These are phyloP conservation scores for Pseudogymnoascus pannorum DNA, from an alignment of 2,329 filamentous ascomycete species.

Conservation along the genomic window DNA sequence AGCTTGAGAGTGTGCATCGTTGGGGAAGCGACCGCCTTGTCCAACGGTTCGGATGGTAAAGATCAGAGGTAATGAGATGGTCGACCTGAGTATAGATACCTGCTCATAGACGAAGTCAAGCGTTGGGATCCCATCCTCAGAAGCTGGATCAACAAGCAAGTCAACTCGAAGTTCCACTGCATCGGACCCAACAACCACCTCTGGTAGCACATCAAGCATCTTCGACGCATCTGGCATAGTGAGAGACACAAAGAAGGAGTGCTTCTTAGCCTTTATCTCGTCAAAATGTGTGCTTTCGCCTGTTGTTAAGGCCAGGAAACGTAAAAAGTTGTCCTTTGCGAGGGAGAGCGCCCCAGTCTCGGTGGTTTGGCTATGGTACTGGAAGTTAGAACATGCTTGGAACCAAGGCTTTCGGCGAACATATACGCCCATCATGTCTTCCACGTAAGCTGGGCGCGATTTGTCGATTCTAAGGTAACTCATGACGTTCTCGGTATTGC, in stretches of 20 bases:
- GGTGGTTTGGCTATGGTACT: slow-evolving; percentile 74
- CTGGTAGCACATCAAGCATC: slow-evolving; percentile 57
- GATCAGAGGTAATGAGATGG: slow-evolving; percentile 71
- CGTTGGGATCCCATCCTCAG: slow-evolving; percentile 47
- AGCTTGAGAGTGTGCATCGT: slow-evolving; percentile 63
- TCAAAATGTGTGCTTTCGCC: slow-evolving; percentile 52
- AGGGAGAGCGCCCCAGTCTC: slow-evolving; percentile 25
- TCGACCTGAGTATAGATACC: slow-evolving; percentile 67
- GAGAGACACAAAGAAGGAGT: slow-evolving; percentile 88
- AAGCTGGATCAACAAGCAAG: slow-evolving; percentile 63
- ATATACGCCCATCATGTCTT: slow-evolving; percentile 89
- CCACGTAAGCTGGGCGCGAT: slow-evolving; percentile 83
- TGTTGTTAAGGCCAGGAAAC: slow-evolving; percentile 64
- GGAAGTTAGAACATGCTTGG: slow-evolving; percentile 84
- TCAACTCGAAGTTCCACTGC: slow-evolving; percentile 94
- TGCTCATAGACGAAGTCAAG: slow-evolving; percentile 76
- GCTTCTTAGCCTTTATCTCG: slow-evolving; percentile 54
- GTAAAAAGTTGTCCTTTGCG: slow-evolving; percentile 55
- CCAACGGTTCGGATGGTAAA: slow-evolving; percentile 83
- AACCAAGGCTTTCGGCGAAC: slow-evolving; percentile 83
- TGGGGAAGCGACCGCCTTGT: slow-evolving; percentile 84
- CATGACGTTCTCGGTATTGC: slow-evolving; percentile 81
- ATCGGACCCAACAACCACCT: slow-evolving; percentile 76
- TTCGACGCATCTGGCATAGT: slow-evolving; percentile 69
- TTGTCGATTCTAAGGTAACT: slow-evolving; percentile 84